These are phyloP conservation scores for Lathyrus aphaca DNA, from an alignment of 306 rosid genomes.

Conservation along the genomic window DNA sequence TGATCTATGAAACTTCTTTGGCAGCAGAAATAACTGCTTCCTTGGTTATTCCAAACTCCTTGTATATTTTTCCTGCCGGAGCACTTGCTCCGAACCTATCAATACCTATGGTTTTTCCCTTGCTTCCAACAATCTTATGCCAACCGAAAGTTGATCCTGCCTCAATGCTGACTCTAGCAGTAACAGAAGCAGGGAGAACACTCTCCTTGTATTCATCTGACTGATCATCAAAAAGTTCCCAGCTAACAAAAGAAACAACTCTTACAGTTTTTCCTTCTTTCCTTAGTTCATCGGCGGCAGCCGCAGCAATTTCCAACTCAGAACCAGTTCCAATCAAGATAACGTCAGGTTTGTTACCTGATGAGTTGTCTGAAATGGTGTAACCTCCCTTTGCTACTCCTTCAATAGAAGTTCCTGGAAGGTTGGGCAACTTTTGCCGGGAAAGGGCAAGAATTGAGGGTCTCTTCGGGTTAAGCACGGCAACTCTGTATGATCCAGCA, in stretches of 20 bases:
- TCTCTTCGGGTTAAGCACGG: slow-evolving; percentile 72
- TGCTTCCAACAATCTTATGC: slow-evolving; percentile 79
- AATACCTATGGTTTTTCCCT: slow-evolving; percentile 93
- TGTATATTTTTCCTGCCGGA: slow-evolving; percentile 89
- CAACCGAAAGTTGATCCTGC: slow-evolving; percentile 97
- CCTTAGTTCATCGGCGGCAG: slow-evolving; percentile 87
- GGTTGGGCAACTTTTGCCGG: slow-evolving; percentile 84
- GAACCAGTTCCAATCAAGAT: slow-evolving; percentile 95
- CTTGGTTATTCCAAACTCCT: slow-evolving; percentile 83
- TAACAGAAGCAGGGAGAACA: slow-evolving; percentile 81
- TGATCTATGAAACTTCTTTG: slow-evolving; percentile 54
- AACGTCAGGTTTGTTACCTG: slow-evolving; percentile 91
- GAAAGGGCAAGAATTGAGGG: slow-evolving; percentile 97
- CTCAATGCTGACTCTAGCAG: slow-evolving; percentile 97
- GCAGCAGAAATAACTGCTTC: slow-evolving; percentile 97
- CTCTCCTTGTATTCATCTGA: slow-evolving; percentile 94
- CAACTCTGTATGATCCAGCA: slow-evolving; percentile 94
- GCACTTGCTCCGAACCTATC: slow-evolving; percentile 99
- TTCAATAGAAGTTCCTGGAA: slow-evolving; percentile 83
- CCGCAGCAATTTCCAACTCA: slow-evolving; percentile 88
- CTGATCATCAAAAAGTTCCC: slow-evolving; percentile 95
- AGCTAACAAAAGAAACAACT: slow-evolving; percentile 87
- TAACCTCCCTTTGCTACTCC: slow-evolving; percentile 98
- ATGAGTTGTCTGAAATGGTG: slow-evolving; percentile 79
- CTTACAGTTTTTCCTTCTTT: slow-evolving; percentile 92